A percentile compares a stretch with the other conserved stretches of the same genome.
These are phyloP conservation scores for Alloascoidea hylecoeti DNA, from an alignment of 805 yeast genomes.

Conservation along the genomic window DNA sequence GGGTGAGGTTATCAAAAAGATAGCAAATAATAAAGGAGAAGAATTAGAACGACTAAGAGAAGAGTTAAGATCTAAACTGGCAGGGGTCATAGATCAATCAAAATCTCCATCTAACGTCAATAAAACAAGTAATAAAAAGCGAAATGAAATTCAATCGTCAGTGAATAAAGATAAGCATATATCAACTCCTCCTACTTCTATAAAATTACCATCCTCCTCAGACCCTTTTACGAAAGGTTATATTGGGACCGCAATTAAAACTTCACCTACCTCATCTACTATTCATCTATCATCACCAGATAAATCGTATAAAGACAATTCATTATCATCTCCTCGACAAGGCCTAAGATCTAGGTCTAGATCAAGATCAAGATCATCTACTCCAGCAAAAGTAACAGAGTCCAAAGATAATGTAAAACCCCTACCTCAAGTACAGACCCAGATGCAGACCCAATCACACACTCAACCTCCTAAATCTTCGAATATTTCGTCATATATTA, in stretches of 20 bases:
- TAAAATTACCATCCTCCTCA: no score
- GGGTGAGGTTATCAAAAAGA: no score
- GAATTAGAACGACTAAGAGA: no score
- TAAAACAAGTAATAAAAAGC: background rate
- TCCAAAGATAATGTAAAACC: background rate
- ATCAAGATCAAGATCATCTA: background rate
- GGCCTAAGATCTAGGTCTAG: background rate
- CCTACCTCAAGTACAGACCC: no score
- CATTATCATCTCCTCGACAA: slow-evolving; percentile 1
- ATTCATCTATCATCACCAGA: background rate
- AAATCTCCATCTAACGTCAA: background rate
- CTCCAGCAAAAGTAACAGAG: background rate
- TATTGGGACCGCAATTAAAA: background rate
- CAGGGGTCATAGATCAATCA: background rate
- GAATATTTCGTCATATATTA: background rate
- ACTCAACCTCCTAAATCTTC: background rate
- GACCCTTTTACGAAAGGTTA: background rate
- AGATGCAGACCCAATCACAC: background rate
- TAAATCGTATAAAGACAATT: background rate
- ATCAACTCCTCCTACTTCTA: no score
- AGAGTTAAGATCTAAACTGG: no score
- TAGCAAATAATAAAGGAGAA: no score
- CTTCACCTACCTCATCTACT: background rate
- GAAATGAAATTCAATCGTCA: background rate
- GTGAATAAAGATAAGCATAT: background rate